phyloP scores from a whole-genome alignment of 805 yeast genomes.

The Torulaspora quercuum region DNA sequence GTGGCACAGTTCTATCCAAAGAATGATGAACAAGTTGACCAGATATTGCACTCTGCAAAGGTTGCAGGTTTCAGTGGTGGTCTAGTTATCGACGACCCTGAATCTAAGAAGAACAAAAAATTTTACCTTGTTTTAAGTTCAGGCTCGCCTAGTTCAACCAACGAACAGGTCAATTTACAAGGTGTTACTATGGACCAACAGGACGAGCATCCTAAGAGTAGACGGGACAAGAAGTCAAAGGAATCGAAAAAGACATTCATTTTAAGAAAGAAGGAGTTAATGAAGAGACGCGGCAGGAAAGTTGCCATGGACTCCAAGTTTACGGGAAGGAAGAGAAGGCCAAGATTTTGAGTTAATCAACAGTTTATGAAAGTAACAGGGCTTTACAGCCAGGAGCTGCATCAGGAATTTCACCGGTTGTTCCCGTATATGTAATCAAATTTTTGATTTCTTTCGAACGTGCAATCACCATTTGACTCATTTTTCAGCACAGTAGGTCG shows the following conservation, averaged over 20 bases:
- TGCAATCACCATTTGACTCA: too few species aligned
- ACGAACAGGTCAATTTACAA: slow-evolving; percentile 66
- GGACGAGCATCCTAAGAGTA: slow-evolving; percentile 26
- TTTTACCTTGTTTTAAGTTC: slow-evolving; percentile 78
- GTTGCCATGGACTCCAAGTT: slow-evolving; percentile 90
- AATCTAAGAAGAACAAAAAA: slow-evolving; percentile 85
- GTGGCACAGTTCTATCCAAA: slow-evolving; percentile 96
- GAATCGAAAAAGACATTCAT: slow-evolving; percentile 82
- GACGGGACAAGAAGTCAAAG: slow-evolving; percentile 41
- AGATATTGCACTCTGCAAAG: slow-evolving; percentile 79
- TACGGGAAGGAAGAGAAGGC: slow-evolving; percentile 80
- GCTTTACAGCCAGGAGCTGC: too few species aligned
- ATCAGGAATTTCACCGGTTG: too few species aligned
- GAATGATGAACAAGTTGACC: slow-evolving; percentile 78
- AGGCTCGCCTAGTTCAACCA: slow-evolving; percentile 68
- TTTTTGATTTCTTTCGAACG: too few species aligned
- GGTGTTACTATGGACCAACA: slow-evolving; percentile 80
- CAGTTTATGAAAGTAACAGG: too few species aligned
- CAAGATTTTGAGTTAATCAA: slow-evolving; percentile 48
- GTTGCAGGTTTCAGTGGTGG: slow-evolving; percentile 97
- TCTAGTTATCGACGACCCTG: slow-evolving; percentile 88
- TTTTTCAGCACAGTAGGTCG: too few species aligned
- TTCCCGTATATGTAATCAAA: too few species aligned
- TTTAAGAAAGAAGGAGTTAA: slow-evolving; percentile 85
- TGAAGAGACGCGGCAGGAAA: slow-evolving; percentile 83